Evolutionary conservation across 495 filamentous ascomycete genomes (phyloP).

Genomic region (Aspergillus hancockii): DNA sequence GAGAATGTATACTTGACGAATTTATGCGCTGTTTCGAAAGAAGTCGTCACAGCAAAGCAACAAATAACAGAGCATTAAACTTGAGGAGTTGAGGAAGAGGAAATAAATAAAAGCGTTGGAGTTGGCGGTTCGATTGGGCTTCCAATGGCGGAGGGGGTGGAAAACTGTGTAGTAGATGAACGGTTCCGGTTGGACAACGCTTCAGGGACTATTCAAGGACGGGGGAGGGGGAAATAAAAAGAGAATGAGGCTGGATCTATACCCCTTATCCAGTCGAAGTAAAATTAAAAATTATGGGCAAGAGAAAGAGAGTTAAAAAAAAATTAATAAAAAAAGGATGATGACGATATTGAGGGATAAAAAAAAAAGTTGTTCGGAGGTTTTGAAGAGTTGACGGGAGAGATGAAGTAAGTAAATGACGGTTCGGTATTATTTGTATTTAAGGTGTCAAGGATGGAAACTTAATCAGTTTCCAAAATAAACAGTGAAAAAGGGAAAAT

Average conservation of each 20-base stretch:
- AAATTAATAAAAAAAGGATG: background rate
- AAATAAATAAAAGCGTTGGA: background rate
- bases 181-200: background rate
- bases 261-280: conserved; percentile 1
- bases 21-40: conserved; percentile 2
- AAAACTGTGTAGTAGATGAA: background rate
- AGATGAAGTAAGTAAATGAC: conserved; percentile 10
- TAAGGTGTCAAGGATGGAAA: background rate
- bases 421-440: conserved; percentile 1
- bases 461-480: conserved; percentile 10
- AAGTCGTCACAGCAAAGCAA: background rate
- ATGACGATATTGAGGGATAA: conserved; percentile 2
- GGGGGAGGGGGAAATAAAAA: background rate
- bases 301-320: background rate
- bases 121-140: conserved; percentile 5
- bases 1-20: conserved; percentile 5
- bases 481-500: conserved; percentile 15
- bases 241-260: background rate
- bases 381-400: background rate
- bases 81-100: background rate
- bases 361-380: conserved; percentile 9
- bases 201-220: background rate
- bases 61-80: background rate
- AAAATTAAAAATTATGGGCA: conserved; percentile 8
- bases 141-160: conserved; percentile 3